Conservation (phyloP, 2,329 filamentous ascomycete genomes). For the Aspergillus sp. region DNA sequence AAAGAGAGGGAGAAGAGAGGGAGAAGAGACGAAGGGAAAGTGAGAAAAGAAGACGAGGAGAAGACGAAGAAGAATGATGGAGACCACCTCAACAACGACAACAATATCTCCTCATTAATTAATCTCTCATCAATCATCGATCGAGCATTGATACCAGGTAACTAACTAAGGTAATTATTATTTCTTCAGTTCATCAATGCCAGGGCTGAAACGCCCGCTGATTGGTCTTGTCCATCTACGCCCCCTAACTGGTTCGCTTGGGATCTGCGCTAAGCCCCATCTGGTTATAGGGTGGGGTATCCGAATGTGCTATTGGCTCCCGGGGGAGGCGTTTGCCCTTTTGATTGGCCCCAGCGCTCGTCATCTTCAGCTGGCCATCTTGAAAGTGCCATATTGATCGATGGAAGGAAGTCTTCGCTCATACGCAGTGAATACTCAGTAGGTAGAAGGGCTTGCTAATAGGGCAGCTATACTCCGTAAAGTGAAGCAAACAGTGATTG, state of each 20-base stretch:
- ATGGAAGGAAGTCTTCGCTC: too few species aligned
- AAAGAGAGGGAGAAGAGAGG: slow-evolving; percentile 2
- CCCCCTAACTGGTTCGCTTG: slow-evolving; percentile 13
- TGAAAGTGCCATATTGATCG: too few species aligned
- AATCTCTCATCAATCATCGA: too few species aligned
- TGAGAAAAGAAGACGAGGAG: not conserved
- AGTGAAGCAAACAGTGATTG: too few species aligned
- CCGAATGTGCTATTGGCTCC: not conserved
- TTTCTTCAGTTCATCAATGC: not conserved
- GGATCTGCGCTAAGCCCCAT: not conserved
- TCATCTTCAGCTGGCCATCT: not conserved
- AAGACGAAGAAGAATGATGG: not conserved
- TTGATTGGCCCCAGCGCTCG: not conserved
- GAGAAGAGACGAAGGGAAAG: not conserved
- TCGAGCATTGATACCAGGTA: too few species aligned
- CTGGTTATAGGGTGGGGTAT: not conserved
- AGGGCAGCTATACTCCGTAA: too few species aligned
- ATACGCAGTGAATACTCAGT: too few species aligned
- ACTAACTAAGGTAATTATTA: too few species aligned
- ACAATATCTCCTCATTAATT: too few species aligned
- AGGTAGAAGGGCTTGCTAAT: too few species aligned
- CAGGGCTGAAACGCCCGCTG: slow-evolving; percentile 12
- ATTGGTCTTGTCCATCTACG: slow-evolving; percentile 1
- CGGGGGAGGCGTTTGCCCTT: not conserved
- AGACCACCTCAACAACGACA: too few species aligned